Evolutionary conservation across 2,329 filamentous ascomycete genomes (phyloP), one percentile per base, ranked within the genome.

Genomic region (Neofusicoccum umdonicola): DNA sequence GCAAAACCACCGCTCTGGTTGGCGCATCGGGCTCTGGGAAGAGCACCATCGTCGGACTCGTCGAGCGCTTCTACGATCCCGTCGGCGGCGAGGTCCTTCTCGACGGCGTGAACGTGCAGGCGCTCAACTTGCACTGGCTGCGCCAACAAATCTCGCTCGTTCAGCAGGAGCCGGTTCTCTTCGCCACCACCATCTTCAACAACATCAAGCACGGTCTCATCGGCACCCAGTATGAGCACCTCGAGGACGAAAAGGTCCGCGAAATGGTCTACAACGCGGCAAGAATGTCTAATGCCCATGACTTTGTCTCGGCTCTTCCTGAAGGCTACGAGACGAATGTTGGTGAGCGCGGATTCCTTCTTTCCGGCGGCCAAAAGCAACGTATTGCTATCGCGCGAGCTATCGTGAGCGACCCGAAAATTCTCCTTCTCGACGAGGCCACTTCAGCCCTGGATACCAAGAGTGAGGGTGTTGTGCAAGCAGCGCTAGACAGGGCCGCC

Each of bases 351-450:
- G 93, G 93, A 8, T 95, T 96, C 75, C 80, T 96, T 61, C 83
- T 97, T 11, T 95, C 91, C 62, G 93, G 93, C 74, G 93, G 93
- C 41, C 93, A 97, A 78, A 96, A 96, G 78, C 93, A 97, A 78
- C 90, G 93, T 70, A 94, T 97, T 73, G 92, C 93, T 9, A 96
- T 96, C 77, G 92, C 93, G 7, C 84, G 92, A 72, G 92, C 92
- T 34, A 86, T 96, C 66, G 91, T 96, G 50, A 93, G 89, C 42
- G 90, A 96, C 71, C 92, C 92, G 1, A 95, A 92, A 79, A 87
- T 97, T 71, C 83, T 97, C 1, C 84, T 97, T 0, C 87, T 97
- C 8, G 93, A 97, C 68, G 93, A 97, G 76, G 93, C 93, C 6
- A 97, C 93, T 0, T 94, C 90, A 41, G 92, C 92, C 4, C 83